Base-by-base conservation (phyloP, 192 early-diverging fungal species). In the Rhizophagus prolifer region DNA sequence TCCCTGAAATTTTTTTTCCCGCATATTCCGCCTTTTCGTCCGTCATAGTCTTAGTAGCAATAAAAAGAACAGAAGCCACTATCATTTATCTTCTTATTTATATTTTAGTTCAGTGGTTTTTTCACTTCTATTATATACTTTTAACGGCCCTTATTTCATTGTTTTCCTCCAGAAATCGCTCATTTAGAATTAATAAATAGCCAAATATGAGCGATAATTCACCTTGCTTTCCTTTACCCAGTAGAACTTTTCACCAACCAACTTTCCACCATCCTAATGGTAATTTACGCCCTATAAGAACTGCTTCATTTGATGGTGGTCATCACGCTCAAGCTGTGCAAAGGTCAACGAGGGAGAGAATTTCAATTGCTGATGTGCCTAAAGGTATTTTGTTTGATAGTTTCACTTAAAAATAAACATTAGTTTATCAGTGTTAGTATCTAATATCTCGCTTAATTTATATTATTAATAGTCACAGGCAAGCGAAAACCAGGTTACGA, bases 161-260 rank as follows among this genome's bases (percentile, higher is more conserved):
- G 14, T 54, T 63, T 62, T 62, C 36, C 36, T 38, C 7, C 8
- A 38, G 36, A 38, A 34, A 8, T 62, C 10, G 4, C 36, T 70
- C 44, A 26, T 38, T 34, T 38, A 38, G 34, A 36, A 71, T 6
- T 47, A 30, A 28, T 25, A 71, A 54, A 0, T 31, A 13, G 23
- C 10, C 38, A 71, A 71, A 71, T 71, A 75, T 75, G 74, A 75
- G 62, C 31, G 62, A 75, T 38, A 58, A 75, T 50, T 75, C 74
- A 65, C 74, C 74, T 13, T 75, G 74, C 62, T 61, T 75, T 65
- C 74, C 74, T 8, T 28, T 75, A 28, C 26, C 74, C 46, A 12
- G 61, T 47, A 65, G 46, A 12, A 38, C 46, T 28, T 31, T 30
- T 26, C 50, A 65, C 74, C 61, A 31, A 59, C 23, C 71, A 26